These are phyloP conservation scores for Thelonectria rubi DNA, from an alignment of 2,329 filamentous ascomycete species.

Conservation along the genomic window DNA sequence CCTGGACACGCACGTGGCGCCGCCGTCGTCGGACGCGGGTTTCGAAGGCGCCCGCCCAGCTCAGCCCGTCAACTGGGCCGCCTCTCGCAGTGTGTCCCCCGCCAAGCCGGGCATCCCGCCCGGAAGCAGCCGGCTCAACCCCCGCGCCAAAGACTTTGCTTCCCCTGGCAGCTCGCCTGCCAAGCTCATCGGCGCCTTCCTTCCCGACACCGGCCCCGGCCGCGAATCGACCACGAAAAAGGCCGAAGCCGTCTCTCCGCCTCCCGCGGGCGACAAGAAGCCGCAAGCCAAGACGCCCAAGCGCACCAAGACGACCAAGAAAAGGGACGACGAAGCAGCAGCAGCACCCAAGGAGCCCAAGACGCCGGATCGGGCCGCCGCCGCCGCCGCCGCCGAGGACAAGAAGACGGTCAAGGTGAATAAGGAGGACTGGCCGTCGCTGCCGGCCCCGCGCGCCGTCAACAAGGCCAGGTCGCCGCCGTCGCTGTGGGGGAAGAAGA, in stretches of 20 bases:
- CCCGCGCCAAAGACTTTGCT: constrained; percentile 36
- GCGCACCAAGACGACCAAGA: constrained; percentile 28
- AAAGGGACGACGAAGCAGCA: constrained; percentile 3
- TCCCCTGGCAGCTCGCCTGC: constrained; percentile 29
- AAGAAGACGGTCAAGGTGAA: constrained; percentile 30
- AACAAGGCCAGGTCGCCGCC: constrained; percentile 33
- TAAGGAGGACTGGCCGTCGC: constrained; percentile 41
- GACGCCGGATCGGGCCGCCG: constrained; percentile 22
- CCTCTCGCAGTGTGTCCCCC: neutral
- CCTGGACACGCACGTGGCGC: constrained; percentile 12
- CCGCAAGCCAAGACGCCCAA: constrained; percentile 25
- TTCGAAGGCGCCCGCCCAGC: constrained; percentile 18
- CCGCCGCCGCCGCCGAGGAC: neutral
- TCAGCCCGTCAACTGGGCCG: neutral
- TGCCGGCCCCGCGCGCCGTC: constrained; percentile 37
- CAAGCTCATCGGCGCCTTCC: too few relatives aligned
- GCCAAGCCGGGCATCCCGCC: neutral
- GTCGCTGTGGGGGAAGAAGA: constrained; percentile 35
- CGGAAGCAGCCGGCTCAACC: constrained; percentile 10
- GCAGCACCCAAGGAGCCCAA: constrained; percentile 16
- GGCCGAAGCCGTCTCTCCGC: neutral
- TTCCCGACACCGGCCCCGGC: too few relatives aligned
- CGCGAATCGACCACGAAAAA: neutral
- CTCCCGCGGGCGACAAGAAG: constrained; percentile 24
- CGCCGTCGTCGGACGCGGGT: constrained; percentile 28